Conservation (phyloP, 352 stramenopile genomes). For the Phytopythium kandeliae region DNA sequence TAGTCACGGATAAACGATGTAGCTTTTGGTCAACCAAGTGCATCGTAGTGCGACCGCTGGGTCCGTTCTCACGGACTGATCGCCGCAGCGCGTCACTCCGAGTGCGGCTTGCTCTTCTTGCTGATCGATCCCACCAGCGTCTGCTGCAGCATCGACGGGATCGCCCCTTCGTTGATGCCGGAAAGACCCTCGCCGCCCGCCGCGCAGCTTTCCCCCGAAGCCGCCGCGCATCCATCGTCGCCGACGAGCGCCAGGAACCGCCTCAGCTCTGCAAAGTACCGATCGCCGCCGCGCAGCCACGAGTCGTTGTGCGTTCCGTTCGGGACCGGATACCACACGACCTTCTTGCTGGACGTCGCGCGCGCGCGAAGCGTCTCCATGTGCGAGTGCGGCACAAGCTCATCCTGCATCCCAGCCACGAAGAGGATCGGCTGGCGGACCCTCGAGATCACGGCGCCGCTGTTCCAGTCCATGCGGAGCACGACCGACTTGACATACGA, state of each 20-base stretch:
- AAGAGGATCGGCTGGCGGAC: conserved; percentile 88
- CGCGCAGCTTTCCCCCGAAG: conserved; percentile 6
- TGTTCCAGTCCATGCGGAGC: conserved; percentile 91
- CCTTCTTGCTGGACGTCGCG: conserved; percentile 37
- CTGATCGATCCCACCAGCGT: conserved; percentile 36
- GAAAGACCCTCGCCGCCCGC: conserved; percentile 7
- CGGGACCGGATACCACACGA: conserved; percentile 74
- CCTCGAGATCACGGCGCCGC: conserved; percentile 39
- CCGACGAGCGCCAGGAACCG: conserved; percentile 52
- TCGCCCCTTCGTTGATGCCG: conserved; percentile 38
- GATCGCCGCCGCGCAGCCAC: conserved; percentile 85
- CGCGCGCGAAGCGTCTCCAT: conserved; percentile 81
- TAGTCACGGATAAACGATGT: too few species aligned
- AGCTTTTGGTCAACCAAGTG: too few species aligned
- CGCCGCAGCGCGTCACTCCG: conserved; percentile 10
- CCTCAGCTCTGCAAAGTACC: conserved; percentile 77
- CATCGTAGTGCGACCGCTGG: too few species aligned
- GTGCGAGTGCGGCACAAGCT: conserved; percentile 89
- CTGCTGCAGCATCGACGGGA: conserved; percentile 67
- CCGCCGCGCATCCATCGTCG: conserved; percentile 5
- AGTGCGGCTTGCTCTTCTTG: conserved; percentile 24
- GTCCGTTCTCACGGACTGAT: too few species aligned
- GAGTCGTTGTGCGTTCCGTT: conserved; percentile 94
- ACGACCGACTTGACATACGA: conserved; percentile 88
- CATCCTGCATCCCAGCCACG: conserved; percentile 85